Percentiles rank a stretch among this genome's conserved stretches.
Conservation (phyloP, 73 alveolate genomes). For the Urostyla sp. region DNA sequence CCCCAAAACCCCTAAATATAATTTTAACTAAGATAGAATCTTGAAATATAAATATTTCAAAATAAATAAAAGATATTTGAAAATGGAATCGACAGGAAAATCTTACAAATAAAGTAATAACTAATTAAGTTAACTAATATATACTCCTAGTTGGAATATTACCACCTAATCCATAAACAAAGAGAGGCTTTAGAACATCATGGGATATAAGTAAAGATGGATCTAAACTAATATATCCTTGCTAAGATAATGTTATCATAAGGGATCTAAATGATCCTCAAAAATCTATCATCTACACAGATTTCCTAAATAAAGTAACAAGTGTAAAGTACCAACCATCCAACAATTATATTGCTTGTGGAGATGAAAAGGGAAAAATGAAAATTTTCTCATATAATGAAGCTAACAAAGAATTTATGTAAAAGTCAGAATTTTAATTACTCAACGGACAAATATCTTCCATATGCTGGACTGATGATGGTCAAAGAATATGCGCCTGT, state of each 20-base stretch:
- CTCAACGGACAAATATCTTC: constrained; percentile 23
- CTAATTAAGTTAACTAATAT: background rate
- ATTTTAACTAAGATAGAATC: background rate
- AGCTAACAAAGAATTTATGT: background rate
- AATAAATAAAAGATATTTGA: background rate
- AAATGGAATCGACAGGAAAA: constrained; percentile 44
- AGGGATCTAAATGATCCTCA: constrained; percentile 1
- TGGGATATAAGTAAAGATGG: constrained; percentile 2
- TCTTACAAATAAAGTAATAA: constrained; percentile 45
- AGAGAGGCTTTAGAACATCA: constrained; percentile 19
- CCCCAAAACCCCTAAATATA: background rate
- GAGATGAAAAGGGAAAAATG: constrained; percentile 42
- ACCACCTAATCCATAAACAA: constrained; percentile 39
- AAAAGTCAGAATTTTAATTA: constrained; percentile 18
- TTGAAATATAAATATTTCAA: background rate
- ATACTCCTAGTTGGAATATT: constrained; percentile 8
- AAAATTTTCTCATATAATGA: constrained; percentile 13
- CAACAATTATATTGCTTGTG: constrained; percentile 15
- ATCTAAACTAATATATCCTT: constrained; percentile 34
- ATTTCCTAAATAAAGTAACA: constrained; percentile 39
- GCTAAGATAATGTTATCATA: constrained; percentile 30
- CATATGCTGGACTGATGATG: constrained; percentile 34
- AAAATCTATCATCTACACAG: constrained; percentile 15
- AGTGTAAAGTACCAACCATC: constrained; percentile 33
- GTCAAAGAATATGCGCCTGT: constrained; percentile 25